Evolutionary conservation across 192 early-diverging fungal species (phyloP), one percentile per base, ranked within the genome.

Genomic region (Mortierella alpina): DNA sequence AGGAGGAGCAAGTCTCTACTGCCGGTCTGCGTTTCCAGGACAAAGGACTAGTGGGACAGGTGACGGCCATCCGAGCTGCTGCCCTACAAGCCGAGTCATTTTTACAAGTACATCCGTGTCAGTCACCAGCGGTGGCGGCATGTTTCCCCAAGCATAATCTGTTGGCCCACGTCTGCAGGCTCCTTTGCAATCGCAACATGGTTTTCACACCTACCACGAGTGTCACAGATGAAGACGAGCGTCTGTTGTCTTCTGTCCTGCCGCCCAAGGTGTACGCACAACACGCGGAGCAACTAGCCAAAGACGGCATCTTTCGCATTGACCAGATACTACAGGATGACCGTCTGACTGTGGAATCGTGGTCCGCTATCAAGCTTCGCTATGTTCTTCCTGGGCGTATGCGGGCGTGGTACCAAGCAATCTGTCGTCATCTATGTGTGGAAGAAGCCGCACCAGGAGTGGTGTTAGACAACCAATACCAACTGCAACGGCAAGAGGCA

Each of bases 61-160:
- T 72, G 10, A 57, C 63, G 60, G 48, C 22, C 15, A 40, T 61
- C 5, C 44, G 70, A 55, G 22, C 41, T 5, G 14, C 23, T 17
- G 59, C 68, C 22, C 50, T 46, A 5, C 70, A 72, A 41, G 54
- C n/a, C 7, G 70, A 72, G 42, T 68, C 49, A 5, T 13, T 58
- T 1, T 40, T 70, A 7, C 1, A 48, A 42, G 31, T 61, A 2
- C 50, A 58, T 3, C 14, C 64, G 6, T 7, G 39, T 14, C n/a
- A 17, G 4, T 7, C 42, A 2, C 64, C 64, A 4, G 42, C 51
- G 3, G 15, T 56, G 22, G 65, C 53, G 0, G 53, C 65, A 5
- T 54, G 31, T 5, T 67, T 57, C 54, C 23, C 18, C 7, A 55
- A 56, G 6, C 17, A 67, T 44, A 67, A 67, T 44, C 47, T 67